These are phyloP conservation scores for Emericellopsis cladophorae DNA, from an alignment of 2,329 filamentous ascomycete species.

Conservation along the genomic window DNA sequence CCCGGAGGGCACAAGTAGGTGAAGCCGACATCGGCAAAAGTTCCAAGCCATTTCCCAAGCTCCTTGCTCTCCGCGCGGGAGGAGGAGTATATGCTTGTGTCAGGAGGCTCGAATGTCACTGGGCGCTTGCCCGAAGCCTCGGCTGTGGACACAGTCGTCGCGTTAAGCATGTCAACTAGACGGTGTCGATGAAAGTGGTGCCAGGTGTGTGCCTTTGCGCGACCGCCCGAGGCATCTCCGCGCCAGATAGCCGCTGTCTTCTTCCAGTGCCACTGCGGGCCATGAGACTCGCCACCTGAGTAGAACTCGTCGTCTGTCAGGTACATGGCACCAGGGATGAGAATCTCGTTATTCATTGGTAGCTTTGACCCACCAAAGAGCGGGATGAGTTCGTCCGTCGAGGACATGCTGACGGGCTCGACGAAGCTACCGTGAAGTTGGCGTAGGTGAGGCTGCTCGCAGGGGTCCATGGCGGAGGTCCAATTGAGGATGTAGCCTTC, in stretches of 20 bases:
- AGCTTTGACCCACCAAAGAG: conserved; percentile 52
- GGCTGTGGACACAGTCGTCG: conserved; percentile 36
- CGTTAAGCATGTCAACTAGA: conserved; percentile 57
- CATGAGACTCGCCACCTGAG: conserved; percentile 39
- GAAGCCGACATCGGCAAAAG: conserved; percentile 30
- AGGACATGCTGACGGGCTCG: conserved; percentile 35
- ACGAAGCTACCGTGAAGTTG: conserved; percentile 44
- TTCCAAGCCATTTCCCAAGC: conserved; percentile 27
- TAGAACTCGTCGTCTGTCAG: conserved; percentile 45
- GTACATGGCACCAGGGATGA: conserved; percentile 55
- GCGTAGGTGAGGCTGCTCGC: conserved; percentile 39
- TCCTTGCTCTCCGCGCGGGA: conserved; percentile 15
- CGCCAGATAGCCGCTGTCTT: conserved; percentile 46
- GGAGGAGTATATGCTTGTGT: conserved; percentile 27
- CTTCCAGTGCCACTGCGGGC: conserved; percentile 46
- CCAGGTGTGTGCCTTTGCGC: conserved; percentile 43
- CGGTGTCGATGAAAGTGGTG: conserved; percentile 59
- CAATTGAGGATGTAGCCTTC: conserved; percentile 44
- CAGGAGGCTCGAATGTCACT: conserved; percentile 36
- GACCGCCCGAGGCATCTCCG: conserved; percentile 50
- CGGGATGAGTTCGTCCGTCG: conserved; percentile 42
- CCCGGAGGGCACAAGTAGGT: conserved; percentile 22
- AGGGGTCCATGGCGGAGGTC: conserved; percentile 44
- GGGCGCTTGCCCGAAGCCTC: conserved; percentile 19
- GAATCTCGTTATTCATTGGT: conserved; percentile 49